Evolutionary conservation across 2,329 filamentous ascomycete species (phyloP).

Genomic region (Diaporthe sp.): DNA sequence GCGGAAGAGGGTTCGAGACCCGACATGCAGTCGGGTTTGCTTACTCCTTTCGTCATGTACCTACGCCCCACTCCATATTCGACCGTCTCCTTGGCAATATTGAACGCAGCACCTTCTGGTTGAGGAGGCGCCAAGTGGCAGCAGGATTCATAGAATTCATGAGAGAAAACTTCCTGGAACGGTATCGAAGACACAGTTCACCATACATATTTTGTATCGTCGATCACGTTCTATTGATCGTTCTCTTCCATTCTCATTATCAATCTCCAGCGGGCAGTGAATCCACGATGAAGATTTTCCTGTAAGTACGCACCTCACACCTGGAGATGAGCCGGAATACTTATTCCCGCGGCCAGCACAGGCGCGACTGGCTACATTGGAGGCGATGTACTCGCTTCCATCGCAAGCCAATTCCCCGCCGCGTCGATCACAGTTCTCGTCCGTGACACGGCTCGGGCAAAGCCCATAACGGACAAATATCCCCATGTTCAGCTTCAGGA

Average conservation of each 20-base stretch:
- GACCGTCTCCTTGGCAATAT: not conserved
- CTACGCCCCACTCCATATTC: not conserved
- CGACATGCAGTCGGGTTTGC: not conserved
- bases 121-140: not conserved
- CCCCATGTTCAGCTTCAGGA: not conserved
- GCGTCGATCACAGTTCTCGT: not conserved
- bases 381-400: constrained; percentile 1
- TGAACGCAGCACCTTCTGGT: not conserved
- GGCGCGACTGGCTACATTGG: constrained; percentile 3
- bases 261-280: not conserved
- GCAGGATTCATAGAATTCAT: not conserved
- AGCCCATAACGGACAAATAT: not conserved
- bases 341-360: not conserved
- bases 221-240: not conserved
- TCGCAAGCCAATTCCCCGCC: not conserved
- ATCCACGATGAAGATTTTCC: not conserved
- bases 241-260: not conserved
- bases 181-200: not conserved
- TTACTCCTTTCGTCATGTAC: not conserved
- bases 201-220: too few species aligned
- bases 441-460: not conserved
- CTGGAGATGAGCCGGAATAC: not conserved
- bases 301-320: not conserved
- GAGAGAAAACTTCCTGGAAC: too few species aligned
- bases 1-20: not conserved